Evolutionary conservation across 2,329 filamentous ascomycete genomes (phyloP).

Genomic region (Tolypocladium tropicale): DNA sequence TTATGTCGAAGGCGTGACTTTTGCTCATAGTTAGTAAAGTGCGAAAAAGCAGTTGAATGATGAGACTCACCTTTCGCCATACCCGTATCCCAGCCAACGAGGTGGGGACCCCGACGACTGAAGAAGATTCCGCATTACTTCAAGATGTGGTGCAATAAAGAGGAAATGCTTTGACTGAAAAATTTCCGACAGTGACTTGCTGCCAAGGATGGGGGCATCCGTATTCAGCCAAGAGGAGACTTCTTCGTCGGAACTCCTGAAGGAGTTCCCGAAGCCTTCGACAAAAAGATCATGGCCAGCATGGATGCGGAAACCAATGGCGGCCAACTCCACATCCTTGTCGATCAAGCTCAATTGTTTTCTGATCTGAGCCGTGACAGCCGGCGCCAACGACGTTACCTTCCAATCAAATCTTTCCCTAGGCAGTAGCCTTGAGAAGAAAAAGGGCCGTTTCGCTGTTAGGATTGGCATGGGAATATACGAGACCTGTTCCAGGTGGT

Average conservation of each 20-base stretch:
- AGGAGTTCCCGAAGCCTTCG: background rate
- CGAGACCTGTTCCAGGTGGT: background rate
- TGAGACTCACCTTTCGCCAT: background rate
- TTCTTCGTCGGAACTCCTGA: background rate
- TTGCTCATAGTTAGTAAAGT: background rate
- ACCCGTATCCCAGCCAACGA: background rate
- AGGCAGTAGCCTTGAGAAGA: background rate
- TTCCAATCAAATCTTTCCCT: background rate
- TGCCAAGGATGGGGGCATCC: background rate
- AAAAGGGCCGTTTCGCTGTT: background rate
- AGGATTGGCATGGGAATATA: background rate
- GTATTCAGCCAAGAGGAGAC: background rate
- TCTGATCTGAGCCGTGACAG: rapidly evolving
- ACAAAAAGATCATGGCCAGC: background rate
- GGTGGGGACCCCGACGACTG: background rate
- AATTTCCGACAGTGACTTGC: background rate
- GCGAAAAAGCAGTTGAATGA: background rate
- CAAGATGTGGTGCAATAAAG: background rate
- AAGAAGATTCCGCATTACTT: background rate
- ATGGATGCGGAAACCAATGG: background rate
- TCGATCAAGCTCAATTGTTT: background rate
- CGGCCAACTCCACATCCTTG: background rate
- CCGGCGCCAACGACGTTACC: background rate
- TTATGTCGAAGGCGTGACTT: background rate
- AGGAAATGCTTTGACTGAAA: background rate